Evolutionary conservation across 331 rosid genomes (phyloP), one percentile per base, ranked within the genome.

Genomic region (Malus hybrid): DNA sequence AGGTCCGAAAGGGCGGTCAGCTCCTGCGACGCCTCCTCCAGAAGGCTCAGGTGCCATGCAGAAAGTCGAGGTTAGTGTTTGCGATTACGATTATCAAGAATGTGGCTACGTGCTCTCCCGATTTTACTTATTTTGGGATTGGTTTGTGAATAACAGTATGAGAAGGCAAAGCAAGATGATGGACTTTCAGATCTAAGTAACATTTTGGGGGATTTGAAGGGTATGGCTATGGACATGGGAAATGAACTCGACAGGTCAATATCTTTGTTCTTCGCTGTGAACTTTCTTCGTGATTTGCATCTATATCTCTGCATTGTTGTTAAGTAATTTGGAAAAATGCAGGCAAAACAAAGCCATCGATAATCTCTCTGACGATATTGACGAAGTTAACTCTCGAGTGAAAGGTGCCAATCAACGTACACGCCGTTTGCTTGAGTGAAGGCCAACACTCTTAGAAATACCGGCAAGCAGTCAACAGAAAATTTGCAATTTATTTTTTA

Each of bases 271-370:
- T 33, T 29, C 33, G 32, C 67, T 34, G 16, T 72, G 13, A 46
- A 19, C 44, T n/a, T 31, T 59, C 71, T 79, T 22, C 36, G 6
- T 33, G 42, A 42, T 31, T 69, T 59, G 24, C 44, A 59, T 39
- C 39, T 9, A 52, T 18, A 5, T 24, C 29, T 28, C 48, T 46
- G 15, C 48, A 11, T 46, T 61, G n/a, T 14, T 60, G 61, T 27
- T n/a, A 59, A 69, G 24, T 9, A 4, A 7, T 33, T 24, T 82
- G 86, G 44, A 65, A 67, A 24, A 77, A 31, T 92, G 85, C 90
- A 95, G 99, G 86, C 98, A 92, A 88, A 95, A 92, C 77, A 90
- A 89, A 75, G 92, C 99, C 31, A 87, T 94, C 24, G 96, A 92
- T 85, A 81, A 89, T 88, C 89, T 92, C 18, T 34, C 82, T 22